A percentile compares a stretch with the other conserved stretches of the same genome.
Evolutionary conservation across 2,329 filamentous ascomycete species (phyloP).

Genomic region (Didymella lethalis): DNA sequence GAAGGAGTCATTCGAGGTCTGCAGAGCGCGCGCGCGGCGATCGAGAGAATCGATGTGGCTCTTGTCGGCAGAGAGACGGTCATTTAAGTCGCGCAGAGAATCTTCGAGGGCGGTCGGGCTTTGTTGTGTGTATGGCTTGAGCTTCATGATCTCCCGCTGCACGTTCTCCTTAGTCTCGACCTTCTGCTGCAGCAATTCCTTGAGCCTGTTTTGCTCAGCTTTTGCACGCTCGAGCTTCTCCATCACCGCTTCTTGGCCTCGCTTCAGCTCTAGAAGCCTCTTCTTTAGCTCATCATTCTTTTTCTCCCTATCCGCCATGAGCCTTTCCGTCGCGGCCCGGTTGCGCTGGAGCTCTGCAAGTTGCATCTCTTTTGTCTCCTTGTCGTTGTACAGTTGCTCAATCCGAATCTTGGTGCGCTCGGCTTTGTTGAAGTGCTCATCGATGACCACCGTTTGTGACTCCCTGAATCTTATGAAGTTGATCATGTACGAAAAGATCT

Average conservation of each 20-base stretch:
- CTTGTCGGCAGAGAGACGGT: slow-evolving; percentile 79
- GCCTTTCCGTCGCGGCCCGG: slow-evolving; percentile 78
- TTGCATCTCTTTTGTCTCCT: slow-evolving; percentile 83
- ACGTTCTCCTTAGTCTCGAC: slow-evolving; percentile 73
- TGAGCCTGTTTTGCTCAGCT: slow-evolving; percentile 78
- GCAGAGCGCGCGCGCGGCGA: slow-evolving; percentile 83
- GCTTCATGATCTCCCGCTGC: slow-evolving; percentile 85
- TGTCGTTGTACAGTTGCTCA: slow-evolving; percentile 83
- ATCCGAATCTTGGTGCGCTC: slow-evolving; percentile 87
- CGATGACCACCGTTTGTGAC: slow-evolving; percentile 86
- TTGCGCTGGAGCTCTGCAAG: slow-evolving; percentile 83
- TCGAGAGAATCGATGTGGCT: slow-evolving; percentile 87
- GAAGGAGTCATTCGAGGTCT: slow-evolving; percentile 92
- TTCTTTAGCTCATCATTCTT: slow-evolving; percentile 89
- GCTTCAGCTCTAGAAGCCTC: slow-evolving; percentile 78
- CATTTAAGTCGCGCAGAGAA: slow-evolving; percentile 80
- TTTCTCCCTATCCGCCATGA: slow-evolving; percentile 83
- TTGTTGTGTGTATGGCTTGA: slow-evolving; percentile 90
- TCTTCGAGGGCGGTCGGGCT: slow-evolving; percentile 84
- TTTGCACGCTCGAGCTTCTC: slow-evolving; percentile 84
- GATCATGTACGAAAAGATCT: slow-evolving; percentile 97
- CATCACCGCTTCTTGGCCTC: slow-evolving; percentile 82
- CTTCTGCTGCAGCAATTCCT: slow-evolving; percentile 74
- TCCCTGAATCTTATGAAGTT: slow-evolving; percentile 98
- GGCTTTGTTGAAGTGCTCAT: slow-evolving; percentile 90